Evolutionary conservation across 352 stramenopile genomes (phyloP).

Genomic region (Globisporangium barbulae): DNA sequence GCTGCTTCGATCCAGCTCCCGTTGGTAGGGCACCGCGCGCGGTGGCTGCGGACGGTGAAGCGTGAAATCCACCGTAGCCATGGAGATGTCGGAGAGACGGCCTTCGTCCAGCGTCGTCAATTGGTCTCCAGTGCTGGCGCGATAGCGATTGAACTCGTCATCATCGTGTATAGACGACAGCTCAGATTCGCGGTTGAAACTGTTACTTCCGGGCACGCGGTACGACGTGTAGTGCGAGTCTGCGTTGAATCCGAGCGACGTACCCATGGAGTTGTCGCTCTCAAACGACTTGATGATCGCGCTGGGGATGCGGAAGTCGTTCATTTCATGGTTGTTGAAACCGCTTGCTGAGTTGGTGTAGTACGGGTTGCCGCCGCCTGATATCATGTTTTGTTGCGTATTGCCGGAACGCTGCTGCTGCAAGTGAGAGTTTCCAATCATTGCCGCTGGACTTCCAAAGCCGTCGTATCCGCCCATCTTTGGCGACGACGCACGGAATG

Average conservation of each 20-base stretch:
- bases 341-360: constrained; percentile 35
- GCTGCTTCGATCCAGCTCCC: constrained; percentile 12
- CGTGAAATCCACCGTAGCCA: constrained; percentile 22
- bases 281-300: constrained; percentile 41
- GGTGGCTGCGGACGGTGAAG: constrained; percentile 18
- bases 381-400: background rate
- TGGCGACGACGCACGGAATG: constrained; percentile 23
- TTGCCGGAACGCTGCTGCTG: constrained; percentile 9
- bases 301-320: constrained; percentile 37
- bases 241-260: constrained; percentile 31
- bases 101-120: constrained; percentile 19
- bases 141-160: constrained; percentile 25
- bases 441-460: constrained; percentile 9
- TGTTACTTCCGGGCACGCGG: constrained; percentile 30
- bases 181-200: constrained; percentile 47
- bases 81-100: constrained; percentile 20
- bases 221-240: constrained; percentile 32
- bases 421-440: background rate
- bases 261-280: constrained; percentile 55
- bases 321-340: constrained; percentile 28
- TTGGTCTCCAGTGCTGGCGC: constrained; percentile 2
- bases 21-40: constrained; percentile 13
- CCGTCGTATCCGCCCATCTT: constrained; percentile 24
- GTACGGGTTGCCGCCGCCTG: constrained; percentile 1
- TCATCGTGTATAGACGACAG: constrained; percentile 58